phyloP scores from a whole-genome alignment of 306 rosid species.

The Oxytropis ochrocephala region DNA sequence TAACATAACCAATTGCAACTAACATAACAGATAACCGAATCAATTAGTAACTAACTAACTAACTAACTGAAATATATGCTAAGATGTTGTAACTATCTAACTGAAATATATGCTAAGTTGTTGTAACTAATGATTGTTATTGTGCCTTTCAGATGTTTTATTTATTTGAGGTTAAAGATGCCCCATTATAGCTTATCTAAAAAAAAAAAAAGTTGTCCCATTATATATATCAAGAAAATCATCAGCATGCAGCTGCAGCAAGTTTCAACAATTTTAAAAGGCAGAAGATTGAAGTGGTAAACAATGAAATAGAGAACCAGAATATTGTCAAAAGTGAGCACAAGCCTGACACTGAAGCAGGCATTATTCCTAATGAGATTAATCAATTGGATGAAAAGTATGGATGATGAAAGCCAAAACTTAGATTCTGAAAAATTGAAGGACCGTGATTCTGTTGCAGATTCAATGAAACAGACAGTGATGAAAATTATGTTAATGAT shows the following conservation, averaged over 20 bases:
- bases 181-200: neutral
- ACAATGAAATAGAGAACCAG: slow-evolving; percentile 22
- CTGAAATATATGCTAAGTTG: neutral
- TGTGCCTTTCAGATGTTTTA: neutral
- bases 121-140: neutral
- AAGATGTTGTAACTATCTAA: neutral
- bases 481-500: no score
- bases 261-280: slow-evolving; percentile 48
- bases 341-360: slow-evolving; percentile 25
- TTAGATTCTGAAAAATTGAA: slow-evolving; percentile 34
- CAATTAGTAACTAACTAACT: no score
- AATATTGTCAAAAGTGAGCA: slow-evolving; percentile 29
- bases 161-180: neutral
- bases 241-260: slow-evolving; percentile 30
- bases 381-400: slow-evolving; percentile 69
- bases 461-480: no score
- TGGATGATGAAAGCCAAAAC: slow-evolving; percentile 50
- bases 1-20: no score
- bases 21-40: no score
- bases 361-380: slow-evolving; percentile 22
- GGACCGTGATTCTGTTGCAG: no score
- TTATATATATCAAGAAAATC: slow-evolving; percentile 34
- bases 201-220: neutral
- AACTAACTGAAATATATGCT: neutral
- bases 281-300: slow-evolving; percentile 31